A percentile compares a stretch with the other conserved stretches of the same genome.
These are phyloP conservation scores for Cutaneotrichosporon dermatis DNA, from an alignment of 1,284 basidiomycete genomes.

Conservation along the genomic window DNA sequence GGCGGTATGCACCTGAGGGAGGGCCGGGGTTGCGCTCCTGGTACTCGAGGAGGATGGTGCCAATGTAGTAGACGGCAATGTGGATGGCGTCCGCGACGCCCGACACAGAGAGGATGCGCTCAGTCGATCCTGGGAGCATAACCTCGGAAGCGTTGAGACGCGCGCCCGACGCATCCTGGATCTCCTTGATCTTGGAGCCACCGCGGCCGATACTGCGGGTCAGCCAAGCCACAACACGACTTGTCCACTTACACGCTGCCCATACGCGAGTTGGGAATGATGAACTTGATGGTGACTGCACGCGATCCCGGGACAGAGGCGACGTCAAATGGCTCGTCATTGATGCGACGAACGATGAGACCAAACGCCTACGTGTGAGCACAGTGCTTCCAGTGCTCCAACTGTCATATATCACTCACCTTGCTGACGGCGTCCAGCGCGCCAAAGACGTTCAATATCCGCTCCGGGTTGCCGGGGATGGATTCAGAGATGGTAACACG, in stretches of 20 bases:
- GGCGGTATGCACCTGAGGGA: slow-evolving; percentile 42
- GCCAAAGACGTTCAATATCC: slow-evolving; percentile 94
- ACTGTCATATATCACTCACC: slow-evolving; percentile 52
- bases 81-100: slow-evolving; percentile 99
- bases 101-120: slow-evolving; percentile 94
- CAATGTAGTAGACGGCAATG: slow-evolving; percentile 98
- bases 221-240: neutral
- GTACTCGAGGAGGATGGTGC: slow-evolving; percentile 92
- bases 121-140: slow-evolving; percentile 98
- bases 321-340: slow-evolving; percentile 97
- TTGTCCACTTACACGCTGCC: slow-evolving; percentile 66
- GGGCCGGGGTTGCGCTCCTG: slow-evolving; percentile 62
- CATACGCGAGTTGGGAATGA: slow-evolving; percentile 99
- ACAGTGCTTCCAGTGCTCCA: neutral
- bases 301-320: slow-evolving; percentile 96
- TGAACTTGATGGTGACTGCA: slow-evolving; percentile 98
- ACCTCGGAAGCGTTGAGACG: slow-evolving; percentile 93
- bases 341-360: slow-evolving; percentile 95
- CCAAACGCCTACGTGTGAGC: slow-evolving; percentile 75
- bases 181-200: slow-evolving; percentile 98
- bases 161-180: slow-evolving; percentile 97
- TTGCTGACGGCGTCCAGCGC: slow-evolving; percentile 98
- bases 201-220: slow-evolving; percentile 74
- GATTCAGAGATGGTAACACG: slow-evolving; percentile 93
- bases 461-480: slow-evolving; percentile 95